Evolutionary conservation across 1,284 basidiomycete genomes (phyloP), one percentile per base, ranked within the genome.

Genomic region (Neolentinus lepideus): DNA sequence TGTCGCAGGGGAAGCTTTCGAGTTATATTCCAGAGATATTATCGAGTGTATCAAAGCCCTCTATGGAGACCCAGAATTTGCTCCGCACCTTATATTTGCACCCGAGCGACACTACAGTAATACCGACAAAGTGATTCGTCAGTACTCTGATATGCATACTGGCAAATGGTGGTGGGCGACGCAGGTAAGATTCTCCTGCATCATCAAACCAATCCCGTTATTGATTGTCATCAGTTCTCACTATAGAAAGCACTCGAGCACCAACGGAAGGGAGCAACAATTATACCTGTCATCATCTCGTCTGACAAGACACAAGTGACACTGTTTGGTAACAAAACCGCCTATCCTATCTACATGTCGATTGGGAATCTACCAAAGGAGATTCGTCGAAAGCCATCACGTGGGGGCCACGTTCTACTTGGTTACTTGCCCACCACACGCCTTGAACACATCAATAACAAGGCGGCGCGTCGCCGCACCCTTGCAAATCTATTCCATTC

Each of bases 341-440:
- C 71, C 1, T 76, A 75, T 57, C 73, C 73, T 0, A 62, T 77
- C 0, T 76, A 76, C 53, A 54, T 78, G 16, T 76, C 72, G 0
- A 72, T 78, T 45, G 73, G 75, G 2, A 76, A 76, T 56, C 62
- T 78, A 9, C 71, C 74, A 71, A 73, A 54, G n/a, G n/a, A n/a
- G n/a, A n/a, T n/a, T n/a, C n/a, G n/a, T n/a, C n/a, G n/a, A n/a
- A n/a, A n/a, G n/a, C 69, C 72, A 0, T 72, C 70, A 0, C 55
- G 57, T 1, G 64, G 61, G 4, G 71, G 64, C 1, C 67, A 71
- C 22, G 61, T 77, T 9, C 66, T 78, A 0, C 54, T 76, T 14
- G 72, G 59, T 0, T 76, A 76, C 55, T 64, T 76, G 0, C 72
- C 74, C 0, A 70, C 69, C 0, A 58, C 70, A 0, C 56, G 63